Percentiles rank a stretch among this genome's conserved stretches.
phyloP scores from a whole-genome alignment of 345 rosid species.

The Carallia brachiata region DNA sequence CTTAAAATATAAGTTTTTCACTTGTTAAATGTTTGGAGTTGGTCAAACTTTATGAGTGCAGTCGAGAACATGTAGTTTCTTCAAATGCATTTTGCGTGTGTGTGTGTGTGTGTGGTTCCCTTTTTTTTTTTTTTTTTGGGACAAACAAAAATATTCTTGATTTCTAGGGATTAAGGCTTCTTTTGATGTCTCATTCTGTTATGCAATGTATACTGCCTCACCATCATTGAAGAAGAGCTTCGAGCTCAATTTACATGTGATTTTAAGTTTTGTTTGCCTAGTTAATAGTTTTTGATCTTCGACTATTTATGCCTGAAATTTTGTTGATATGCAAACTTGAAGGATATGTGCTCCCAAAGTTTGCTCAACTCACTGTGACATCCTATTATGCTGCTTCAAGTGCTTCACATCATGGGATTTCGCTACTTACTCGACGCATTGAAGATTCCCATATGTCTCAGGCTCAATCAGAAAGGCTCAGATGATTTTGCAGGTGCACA shows the following conservation, averaged over 20 bases:
- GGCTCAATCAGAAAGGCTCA: constrained; percentile 39
- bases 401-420: constrained; percentile 86
- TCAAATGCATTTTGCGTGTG: no score
- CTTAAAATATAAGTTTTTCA: no score
- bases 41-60: no score
- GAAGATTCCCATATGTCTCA: constrained; percentile 58
- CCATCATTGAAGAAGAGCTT: not conserved
- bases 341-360: constrained; percentile 85
- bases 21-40: no score
- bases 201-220: not conserved
- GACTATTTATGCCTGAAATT: constrained; percentile 8
- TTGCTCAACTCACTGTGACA: constrained; percentile 76
- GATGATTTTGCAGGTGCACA: constrained; percentile 16
- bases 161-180: no score
- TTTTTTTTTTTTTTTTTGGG: no score
- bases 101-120: no score
- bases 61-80: no score
- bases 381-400: constrained; percentile 93
- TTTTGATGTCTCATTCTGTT: no score
- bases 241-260: not conserved
- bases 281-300: not conserved
- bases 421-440: constrained; percentile 66
- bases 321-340: constrained; percentile 23
- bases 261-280: not conserved
- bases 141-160: no score